Evolutionary conservation across 352 stramenopile genomes (phyloP).

Genomic region (Peronosclerospora sorghi): DNA sequence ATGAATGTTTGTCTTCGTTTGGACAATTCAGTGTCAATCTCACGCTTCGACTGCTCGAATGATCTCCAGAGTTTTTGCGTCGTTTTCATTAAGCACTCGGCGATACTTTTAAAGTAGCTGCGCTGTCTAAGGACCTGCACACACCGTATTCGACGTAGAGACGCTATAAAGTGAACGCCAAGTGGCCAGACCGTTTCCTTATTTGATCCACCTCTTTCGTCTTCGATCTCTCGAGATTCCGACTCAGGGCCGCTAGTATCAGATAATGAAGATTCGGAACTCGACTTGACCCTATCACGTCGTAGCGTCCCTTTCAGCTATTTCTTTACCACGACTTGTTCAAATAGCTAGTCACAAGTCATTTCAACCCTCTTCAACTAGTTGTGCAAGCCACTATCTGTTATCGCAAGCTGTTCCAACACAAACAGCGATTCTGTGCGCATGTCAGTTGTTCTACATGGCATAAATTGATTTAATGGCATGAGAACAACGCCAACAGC

Average conservation of each 20-base stretch:
- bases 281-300: no score
- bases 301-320: slow-evolving; percentile 30
- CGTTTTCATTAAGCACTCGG: slow-evolving; percentile 25
- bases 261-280: slow-evolving; percentile 17
- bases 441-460: no score
- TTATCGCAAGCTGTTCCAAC: slow-evolving; percentile 56
- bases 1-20: slow-evolving; percentile 17
- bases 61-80: slow-evolving; percentile 17
- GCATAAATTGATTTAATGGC: no score
- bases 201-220: slow-evolving; percentile 15
- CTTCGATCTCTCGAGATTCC: slow-evolving; percentile 2
- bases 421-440: slow-evolving; percentile 50
- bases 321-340: slow-evolving; percentile 35
- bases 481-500: no score
- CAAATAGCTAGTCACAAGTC: slow-evolving; percentile 30
- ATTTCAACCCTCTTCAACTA: no score
- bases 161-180: no score
- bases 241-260: not conserved
- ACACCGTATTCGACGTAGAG: not conserved
- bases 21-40: no score
- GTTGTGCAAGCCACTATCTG: slow-evolving; percentile 15
- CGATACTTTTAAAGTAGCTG: slow-evolving; percentile 32
- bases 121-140: slow-evolving; percentile 22
- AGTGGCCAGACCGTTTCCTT: not conserved
- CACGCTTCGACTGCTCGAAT: no score